Base-by-base conservation (phyloP, 352 stramenopile genomes). In the Phytophthora sp. region DNA sequence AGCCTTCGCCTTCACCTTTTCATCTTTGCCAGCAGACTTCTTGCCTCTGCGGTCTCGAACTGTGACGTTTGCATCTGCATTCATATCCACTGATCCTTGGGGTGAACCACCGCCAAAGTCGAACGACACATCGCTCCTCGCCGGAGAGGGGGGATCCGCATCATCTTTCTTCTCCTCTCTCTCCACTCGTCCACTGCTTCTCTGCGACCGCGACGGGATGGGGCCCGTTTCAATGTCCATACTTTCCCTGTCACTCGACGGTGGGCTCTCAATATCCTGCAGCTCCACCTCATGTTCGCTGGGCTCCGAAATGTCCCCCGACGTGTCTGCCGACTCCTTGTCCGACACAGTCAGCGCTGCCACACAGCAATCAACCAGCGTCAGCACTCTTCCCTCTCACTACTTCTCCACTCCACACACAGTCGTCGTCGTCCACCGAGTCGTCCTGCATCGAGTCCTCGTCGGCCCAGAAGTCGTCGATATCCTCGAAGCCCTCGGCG, bases 381-480 rank as follows among this genome's bases (percentile, higher is more conserved):
- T 62, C 50, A 72, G 38, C 30, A 55, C 5, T 10, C 18, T 7
- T 28, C 18, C 23, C 7, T 15, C 17, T 32, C 7, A 37, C 12
- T 49, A 32, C 23, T 2, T 3, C 23, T 24, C 32, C 26, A 55
- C 32, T 23, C 11, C 8, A 57, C 61, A 31, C 17, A 77, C 69
- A 76, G 28, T 69, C 54, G 17, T 74, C 67, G 31, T 76, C 65
- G 46, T 74, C 67, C 42, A 72, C 62, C 9, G 67, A 76, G 21
- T 69, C 69, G 58, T 74, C 60, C 37, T 77, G 59, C 54, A 74
- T 44, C 8, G 64, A 74, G 28, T 87, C 74, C 18, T 84, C 76
- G 51, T 95, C 83, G 28, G 79, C 83, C 84, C 84, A 95, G 50
- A 95, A 95, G 41, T 95, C 87, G 64, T 95, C 87, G 38, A 94